A percentile compares a stretch with the other conserved stretches of the same genome.
Conservation (phyloP, 164 flowering plant genomes). For the Akebia trifoliata region DNA sequence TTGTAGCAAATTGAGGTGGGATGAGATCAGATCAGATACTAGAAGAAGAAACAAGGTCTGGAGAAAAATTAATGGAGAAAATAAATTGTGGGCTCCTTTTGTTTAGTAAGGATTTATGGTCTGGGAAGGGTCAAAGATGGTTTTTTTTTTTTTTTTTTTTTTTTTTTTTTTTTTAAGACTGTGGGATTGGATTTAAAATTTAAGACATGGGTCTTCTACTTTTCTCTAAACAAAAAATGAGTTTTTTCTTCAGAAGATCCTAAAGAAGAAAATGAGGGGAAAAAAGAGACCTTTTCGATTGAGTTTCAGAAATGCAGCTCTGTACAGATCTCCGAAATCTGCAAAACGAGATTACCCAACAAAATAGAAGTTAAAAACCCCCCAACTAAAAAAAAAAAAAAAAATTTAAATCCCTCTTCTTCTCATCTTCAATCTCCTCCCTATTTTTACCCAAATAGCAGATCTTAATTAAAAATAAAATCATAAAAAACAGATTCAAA, state of each 20-base stretch:
- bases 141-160: neutral
- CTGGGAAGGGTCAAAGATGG: neutral
- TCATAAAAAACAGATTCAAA: neutral
- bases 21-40: slow-evolving; percentile 9
- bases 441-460: neutral
- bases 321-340: slow-evolving; percentile 3
- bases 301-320: neutral
- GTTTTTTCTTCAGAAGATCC: neutral
- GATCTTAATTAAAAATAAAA: neutral
- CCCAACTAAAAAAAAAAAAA: too few relatives aligned
- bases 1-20: neutral
- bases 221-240: neutral
- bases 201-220: too few relatives aligned
- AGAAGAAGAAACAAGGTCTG: neutral
- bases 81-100: neutral
- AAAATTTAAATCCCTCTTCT: neutral
- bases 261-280: neutral
- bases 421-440: neutral
- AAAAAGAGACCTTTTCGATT: neutral
- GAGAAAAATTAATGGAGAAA: neutral
- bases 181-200: too few relatives aligned
- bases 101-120: neutral
- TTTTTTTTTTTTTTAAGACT: neutral
- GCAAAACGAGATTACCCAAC: neutral
- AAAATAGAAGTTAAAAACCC: neutral